These are phyloP conservation scores for Leptomonas seymouri DNA, from an alignment of 208 protist species.

Conservation along the genomic window DNA sequence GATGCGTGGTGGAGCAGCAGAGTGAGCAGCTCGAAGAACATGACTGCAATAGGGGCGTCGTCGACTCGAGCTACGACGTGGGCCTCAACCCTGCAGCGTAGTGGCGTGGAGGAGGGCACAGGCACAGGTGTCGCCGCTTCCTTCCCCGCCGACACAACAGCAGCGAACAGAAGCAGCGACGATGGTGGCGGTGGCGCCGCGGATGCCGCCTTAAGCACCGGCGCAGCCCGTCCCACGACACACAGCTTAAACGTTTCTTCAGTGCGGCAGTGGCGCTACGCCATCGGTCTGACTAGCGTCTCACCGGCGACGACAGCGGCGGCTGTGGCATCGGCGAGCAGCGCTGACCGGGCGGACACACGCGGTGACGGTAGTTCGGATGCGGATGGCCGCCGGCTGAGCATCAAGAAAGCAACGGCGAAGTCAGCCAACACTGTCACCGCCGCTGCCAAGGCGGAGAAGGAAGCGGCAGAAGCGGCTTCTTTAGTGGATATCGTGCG, in stretches of 20 bases:
- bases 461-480: conserved; percentile 43
- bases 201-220: conserved; percentile 11
- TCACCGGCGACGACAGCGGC: conserved; percentile 15
- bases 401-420: not conserved
- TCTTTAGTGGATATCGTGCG: conserved; percentile 70
- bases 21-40: not conserved
- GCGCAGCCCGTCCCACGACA: conserved; percentile 53
- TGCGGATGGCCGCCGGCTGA: conserved; percentile 3
- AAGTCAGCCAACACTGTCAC: conserved; percentile 1
- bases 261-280: conserved; percentile 61
- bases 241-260: conserved; percentile 69
- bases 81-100: conserved; percentile 17
- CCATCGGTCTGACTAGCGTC: conserved; percentile 25
- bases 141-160: not conserved
- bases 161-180: not conserved
- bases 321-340: conserved; percentile 14
- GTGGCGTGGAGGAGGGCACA: conserved; percentile 2
- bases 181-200: not conserved
- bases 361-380: not conserved
- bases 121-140: not conserved
- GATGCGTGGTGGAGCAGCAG: conserved; percentile 10
- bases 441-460: conserved; percentile 17
- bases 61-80: conserved; percentile 21
- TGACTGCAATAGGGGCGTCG: not conserved
- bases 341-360: conserved; percentile 5